Evolutionary conservation across 2,329 filamentous ascomycete species (phyloP).

Genomic region (Ceratocystiopsis sp.): DNA sequence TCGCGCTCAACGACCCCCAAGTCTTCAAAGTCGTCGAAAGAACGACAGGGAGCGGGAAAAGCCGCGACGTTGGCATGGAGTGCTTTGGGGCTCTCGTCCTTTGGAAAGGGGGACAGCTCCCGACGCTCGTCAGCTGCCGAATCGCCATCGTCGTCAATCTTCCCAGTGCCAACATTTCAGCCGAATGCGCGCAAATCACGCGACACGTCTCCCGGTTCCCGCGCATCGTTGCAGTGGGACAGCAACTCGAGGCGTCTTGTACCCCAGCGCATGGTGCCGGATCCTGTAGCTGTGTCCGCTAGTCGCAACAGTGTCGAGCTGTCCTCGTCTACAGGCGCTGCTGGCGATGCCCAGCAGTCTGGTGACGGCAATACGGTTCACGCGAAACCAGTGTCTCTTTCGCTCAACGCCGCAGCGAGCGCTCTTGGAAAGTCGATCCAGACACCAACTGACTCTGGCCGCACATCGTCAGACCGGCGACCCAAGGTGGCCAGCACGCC

Average conservation of each 20-base stretch:
- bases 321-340: constrained; percentile 11
- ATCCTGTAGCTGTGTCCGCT: constrained; percentile 15
- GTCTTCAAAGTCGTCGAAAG: constrained; percentile 15
- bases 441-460: not conserved
- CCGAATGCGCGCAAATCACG: not conserved
- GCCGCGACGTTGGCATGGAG: constrained; percentile 49
- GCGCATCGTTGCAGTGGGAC: constrained; percentile 29
- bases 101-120: constrained; percentile 4
- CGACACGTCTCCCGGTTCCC: constrained; percentile 11
- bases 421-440: constrained; percentile 20
- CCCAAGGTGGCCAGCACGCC: not conserved
- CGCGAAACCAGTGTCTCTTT: constrained; percentile 18
- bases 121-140: constrained; percentile 1
- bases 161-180: too few species aligned
- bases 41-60: constrained; percentile 39
- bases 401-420: constrained; percentile 38
- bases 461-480: constrained; percentile 3
- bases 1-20: constrained; percentile 20
- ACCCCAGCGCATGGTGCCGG: constrained; percentile 14
- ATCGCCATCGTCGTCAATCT: not conserved
- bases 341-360: constrained; percentile 19
- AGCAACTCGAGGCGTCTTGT: constrained; percentile 36
- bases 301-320: constrained; percentile 12
- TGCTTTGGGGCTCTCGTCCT: constrained; percentile 19
- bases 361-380: constrained; percentile 15